Conservation (phyloP, 371 early-diverging fungal species). For the Gilbertella persicaria region DNA sequence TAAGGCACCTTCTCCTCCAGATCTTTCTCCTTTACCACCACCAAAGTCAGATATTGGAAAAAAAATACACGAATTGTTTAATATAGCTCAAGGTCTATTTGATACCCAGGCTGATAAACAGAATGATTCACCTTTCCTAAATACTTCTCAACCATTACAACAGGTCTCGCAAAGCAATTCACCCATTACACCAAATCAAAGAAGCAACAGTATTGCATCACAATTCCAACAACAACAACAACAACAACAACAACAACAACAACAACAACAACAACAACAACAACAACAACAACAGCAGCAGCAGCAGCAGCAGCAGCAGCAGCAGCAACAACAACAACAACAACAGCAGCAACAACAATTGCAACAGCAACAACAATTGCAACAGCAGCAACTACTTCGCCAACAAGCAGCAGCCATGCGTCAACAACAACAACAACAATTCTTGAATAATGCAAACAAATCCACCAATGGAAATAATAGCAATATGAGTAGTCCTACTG, state of each 20-base stretch:
- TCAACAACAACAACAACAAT: slow-evolving; percentile 21
- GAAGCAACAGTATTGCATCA: neutral
- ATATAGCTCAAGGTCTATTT: slow-evolving; percentile 34
- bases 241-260: neutral
- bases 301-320: slow-evolving; percentile 10
- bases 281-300: slow-evolving; percentile 9
- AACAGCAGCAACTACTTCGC: too few relatives aligned
- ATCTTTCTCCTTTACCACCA: slow-evolving; percentile 42
- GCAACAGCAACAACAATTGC: too few relatives aligned
- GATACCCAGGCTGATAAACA: slow-evolving; percentile 11
- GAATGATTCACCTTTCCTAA: slow-evolving; percentile 12
- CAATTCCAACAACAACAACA: slow-evolving; percentile 8
- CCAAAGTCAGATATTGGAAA: slow-evolving; percentile 34
- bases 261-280: slow-evolving; percentile 13
- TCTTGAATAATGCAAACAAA: slow-evolving; percentile 1
- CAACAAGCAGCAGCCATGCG: slow-evolving; percentile 28
- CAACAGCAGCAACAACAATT: slow-evolving; percentile 15
- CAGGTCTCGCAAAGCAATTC: too few relatives aligned
- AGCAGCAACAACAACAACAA: slow-evolving; percentile 15
- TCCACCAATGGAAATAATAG: slow-evolving; percentile 1
- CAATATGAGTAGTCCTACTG: neutral
- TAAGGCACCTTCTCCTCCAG: slow-evolving; percentile 40
- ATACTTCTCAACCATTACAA: slow-evolving; percentile 9
- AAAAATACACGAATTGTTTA: slow-evolving; percentile 36
- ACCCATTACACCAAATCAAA: slow-evolving; percentile 6